Evolutionary conservation across 495 filamentous ascomycete species (phyloP).

Genomic region (Aspergillus conjunctus): DNA sequence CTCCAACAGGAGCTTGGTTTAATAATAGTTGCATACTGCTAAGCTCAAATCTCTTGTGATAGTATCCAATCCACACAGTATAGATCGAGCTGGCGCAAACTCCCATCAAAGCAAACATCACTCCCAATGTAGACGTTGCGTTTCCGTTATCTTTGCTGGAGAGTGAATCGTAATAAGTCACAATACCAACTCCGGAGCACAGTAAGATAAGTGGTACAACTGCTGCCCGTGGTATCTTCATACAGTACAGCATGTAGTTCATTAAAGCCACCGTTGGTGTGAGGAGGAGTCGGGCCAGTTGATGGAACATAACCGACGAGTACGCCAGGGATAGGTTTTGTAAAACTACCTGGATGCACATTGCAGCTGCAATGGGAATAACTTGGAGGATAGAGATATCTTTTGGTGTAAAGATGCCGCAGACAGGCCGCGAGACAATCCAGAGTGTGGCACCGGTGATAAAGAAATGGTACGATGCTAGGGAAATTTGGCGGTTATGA

Average conservation of each 20-base stretch:
- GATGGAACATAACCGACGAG: slow-evolving; percentile 74
- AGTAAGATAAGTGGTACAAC: slow-evolving; percentile 59
- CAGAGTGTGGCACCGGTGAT: slow-evolving; percentile 68
- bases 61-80: slow-evolving; percentile 68
- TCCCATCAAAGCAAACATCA: slow-evolving; percentile 65
- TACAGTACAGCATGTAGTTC: slow-evolving; percentile 65
- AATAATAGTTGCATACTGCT: slow-evolving; percentile 72
- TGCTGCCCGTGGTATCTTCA: slow-evolving; percentile 54
- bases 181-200: slow-evolving; percentile 67
- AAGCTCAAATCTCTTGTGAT: slow-evolving; percentile 66
- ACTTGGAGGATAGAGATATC: slow-evolving; percentile 57
- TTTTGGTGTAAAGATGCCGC: slow-evolving; percentile 62
- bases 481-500: slow-evolving; percentile 66
- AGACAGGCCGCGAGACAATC: slow-evolving; percentile 61
- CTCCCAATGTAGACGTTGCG: slow-evolving; percentile 55
- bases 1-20: slow-evolving; percentile 70
- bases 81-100: slow-evolving; percentile 69
- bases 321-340: slow-evolving; percentile 72
- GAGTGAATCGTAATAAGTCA: slow-evolving; percentile 71
- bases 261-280: slow-evolving; percentile 68
- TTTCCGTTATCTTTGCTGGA: slow-evolving; percentile 44
- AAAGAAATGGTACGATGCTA: slow-evolving; percentile 74
- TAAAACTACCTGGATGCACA: slow-evolving; percentile 74
- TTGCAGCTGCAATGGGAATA: slow-evolving; percentile 64
- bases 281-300: slow-evolving; percentile 70